Base-by-base conservation (phyloP, 2,329 filamentous ascomycete genomes). In the Fusarium circinatum region DNA sequence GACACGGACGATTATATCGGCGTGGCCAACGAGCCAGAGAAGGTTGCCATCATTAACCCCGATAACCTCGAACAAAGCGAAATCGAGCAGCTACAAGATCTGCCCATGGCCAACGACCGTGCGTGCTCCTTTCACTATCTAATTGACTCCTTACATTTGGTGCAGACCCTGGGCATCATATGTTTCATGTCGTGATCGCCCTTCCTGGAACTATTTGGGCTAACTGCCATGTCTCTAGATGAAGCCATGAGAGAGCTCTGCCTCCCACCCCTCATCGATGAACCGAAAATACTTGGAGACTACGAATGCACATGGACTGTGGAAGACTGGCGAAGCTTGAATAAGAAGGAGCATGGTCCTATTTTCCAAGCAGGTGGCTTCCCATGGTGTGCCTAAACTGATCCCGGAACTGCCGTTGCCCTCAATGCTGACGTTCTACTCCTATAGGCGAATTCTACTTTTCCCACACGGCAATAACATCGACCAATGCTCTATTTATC, bases 391-490 rank as follows among this genome's bases (percentile, higher is more conserved):
- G 71, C 62, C 59, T 55, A 57, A 48, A 32, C 39, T 34, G 14
- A 54, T 61, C 36, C 68, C 44, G 56, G 55, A 41, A 89, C 84
- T 65, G 55, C 54, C 49, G 59, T 51, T 47, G 32, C 36, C 45
- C 49, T 22, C 26, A 24, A 48, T 68, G 47, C 74, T 75, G 65
- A 73, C 74, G 79, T 54, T 80, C 71, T 57, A 56, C 30, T 34
- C 41, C 34, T 51, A 28, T 72, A 95, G 93, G 96, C 93, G 96
- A 78, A 92, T 98, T 77, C 89, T 99, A 20, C 95, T 99, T 81
- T 99, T 99, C 80, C 96, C 96, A 0, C 95, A 92, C 73, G 96
- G 96, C 58, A 99, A 99, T 82, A 96, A 97, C 75, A 93, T 95
- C 63, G 96, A 98, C 75, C 93, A 94, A 79, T 94, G 93, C 52